Base-by-base conservation (phyloP, 2,329 filamentous ascomycete species). In the Phaeophleospora eucalypticola region DNA sequence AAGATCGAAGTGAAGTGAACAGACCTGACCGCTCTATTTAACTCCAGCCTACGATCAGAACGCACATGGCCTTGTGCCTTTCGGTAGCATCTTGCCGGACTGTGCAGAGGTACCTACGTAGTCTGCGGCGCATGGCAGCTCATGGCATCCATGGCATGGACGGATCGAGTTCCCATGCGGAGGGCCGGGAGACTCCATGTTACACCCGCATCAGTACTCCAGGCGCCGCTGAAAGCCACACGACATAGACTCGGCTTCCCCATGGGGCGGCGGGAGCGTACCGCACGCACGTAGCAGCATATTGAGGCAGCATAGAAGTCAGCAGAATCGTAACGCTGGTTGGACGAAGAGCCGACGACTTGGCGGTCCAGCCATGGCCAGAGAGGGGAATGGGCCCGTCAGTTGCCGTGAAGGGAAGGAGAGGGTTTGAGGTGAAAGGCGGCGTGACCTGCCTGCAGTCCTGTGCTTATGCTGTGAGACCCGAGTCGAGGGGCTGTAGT, bases 11-110 rank as follows among this genome's bases (percentile, higher is more conserved):
- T 36, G 34, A 18, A 41, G 15, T 17, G n/a, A 35, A 29, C 18
- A 15, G 43, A 16, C 39, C 12, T 14, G 14, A 35, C 15, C 15
- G 38, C 27, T 40, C 34, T 49, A 49, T 50, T 50, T 50, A 50
- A 50, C 43, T 34, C 42, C 38, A 2, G 16, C 15, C 17, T 12
- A n/a, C 24, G 7, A n/a, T 4, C 32, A n/a, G 33, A n/a, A n/a
- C 20, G n/a, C 16, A 33, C 40, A 16, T 18, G 4, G 14, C 10
- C 24, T 32, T 8, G 16, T 15, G 27, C 17, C 16, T 16, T 14
- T 43, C 20, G n/a, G 14, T 18, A 29, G 16, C n/a, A 8, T 15
- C 16, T 42, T 10, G 24, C 16, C 21, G 20, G 19, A 20, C 15
- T 17, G 33, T 14, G 32, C 41, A 12, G 12, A 29, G 24, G 12